Conservation (phyloP, 164 flowering plant genomes). For the Litsea cubeba region DNA sequence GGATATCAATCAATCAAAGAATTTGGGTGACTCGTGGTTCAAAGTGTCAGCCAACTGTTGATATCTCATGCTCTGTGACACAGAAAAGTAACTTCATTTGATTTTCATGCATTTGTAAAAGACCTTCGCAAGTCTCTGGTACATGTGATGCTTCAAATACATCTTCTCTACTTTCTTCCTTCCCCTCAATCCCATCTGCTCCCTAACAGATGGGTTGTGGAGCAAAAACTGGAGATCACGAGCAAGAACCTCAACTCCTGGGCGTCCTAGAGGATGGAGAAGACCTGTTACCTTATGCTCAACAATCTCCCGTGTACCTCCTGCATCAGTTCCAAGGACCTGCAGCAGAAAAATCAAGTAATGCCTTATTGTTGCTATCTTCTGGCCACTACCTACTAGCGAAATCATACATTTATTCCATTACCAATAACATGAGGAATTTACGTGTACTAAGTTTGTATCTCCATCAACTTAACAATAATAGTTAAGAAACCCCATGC, state of each 20-base stretch:
- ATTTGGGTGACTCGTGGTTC: background rate
- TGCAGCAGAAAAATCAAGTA: slow-evolving; percentile 22
- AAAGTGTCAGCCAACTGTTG: background rate
- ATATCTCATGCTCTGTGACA: background rate
- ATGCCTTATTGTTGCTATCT: background rate
- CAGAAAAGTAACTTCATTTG: slow-evolving; percentile 29
- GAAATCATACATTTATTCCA: no score
- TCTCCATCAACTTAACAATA: no score
- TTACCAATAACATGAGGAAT: no score
- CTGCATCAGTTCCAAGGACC: slow-evolving; percentile 97
- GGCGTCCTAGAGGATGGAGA: slow-evolving; percentile 79
- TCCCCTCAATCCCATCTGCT: slow-evolving; percentile 67
- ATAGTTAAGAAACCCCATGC: no score
- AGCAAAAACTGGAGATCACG: slow-evolving; percentile 60
- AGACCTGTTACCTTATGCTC: slow-evolving; percentile 87
- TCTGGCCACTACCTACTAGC: background rate
- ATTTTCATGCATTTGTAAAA: slow-evolving; percentile 73
- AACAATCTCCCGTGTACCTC: slow-evolving; percentile 88
- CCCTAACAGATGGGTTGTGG: slow-evolving; percentile 53
- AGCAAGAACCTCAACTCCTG: slow-evolving; percentile 59
- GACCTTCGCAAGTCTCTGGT: slow-evolving; percentile 57
- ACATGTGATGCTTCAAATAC: slow-evolving; percentile 88
- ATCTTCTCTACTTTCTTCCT: slow-evolving; percentile 67
- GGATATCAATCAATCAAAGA: background rate
- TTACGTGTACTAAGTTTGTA: no score